These are phyloP conservation scores for Discostella stelligeroides DNA, from an alignment of 108 stramenopile genomes.

Conservation along the genomic window DNA sequence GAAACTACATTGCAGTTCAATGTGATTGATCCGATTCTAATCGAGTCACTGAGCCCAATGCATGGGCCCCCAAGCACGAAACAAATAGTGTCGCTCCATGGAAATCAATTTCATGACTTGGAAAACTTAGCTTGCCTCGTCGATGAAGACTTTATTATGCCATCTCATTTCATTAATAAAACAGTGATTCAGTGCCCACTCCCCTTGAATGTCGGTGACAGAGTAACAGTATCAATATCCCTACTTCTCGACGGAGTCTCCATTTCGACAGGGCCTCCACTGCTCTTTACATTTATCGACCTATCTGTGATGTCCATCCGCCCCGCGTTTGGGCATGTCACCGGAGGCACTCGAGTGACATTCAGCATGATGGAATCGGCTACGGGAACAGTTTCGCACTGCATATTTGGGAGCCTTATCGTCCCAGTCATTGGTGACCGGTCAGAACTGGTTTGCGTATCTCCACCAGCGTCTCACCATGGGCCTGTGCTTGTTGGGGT, in stretches of 20 bases:
- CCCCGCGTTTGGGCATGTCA: conserved; percentile 27
- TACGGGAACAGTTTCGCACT: conserved; percentile 5
- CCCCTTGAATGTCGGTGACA: not conserved
- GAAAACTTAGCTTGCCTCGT: conserved; percentile 27
- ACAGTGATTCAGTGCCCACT: conserved; percentile 29
- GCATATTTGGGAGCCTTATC: conserved; percentile 17
- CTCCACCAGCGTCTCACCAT: conserved; percentile 4
- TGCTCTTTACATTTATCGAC: conserved; percentile 26
- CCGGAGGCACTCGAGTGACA: conserved; percentile 25
- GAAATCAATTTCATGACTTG: conserved; percentile 28
- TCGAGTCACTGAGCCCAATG: conserved; percentile 21
- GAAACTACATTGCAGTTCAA: conserved; percentile 9
- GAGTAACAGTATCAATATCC: conserved; percentile 17
- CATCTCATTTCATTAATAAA: conserved; percentile 22
- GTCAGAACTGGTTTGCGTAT: conserved; percentile 9
- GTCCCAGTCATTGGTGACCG: conserved; percentile 7
- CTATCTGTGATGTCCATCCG: conserved; percentile 10
- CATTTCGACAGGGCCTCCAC: conserved; percentile 33
- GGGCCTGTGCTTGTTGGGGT: conserved; percentile 21
- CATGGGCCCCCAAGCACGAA: conserved; percentile 13
- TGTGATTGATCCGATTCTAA: conserved; percentile 32
- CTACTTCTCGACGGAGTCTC: conserved; percentile 16
- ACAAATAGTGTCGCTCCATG: conserved; percentile 19
- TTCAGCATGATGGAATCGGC: conserved; percentile 1
- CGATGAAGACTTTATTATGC: conserved; percentile 7